Conservation (phyloP, 2,329 filamentous ascomycete species). For the Claviceps arundinis region DNA sequence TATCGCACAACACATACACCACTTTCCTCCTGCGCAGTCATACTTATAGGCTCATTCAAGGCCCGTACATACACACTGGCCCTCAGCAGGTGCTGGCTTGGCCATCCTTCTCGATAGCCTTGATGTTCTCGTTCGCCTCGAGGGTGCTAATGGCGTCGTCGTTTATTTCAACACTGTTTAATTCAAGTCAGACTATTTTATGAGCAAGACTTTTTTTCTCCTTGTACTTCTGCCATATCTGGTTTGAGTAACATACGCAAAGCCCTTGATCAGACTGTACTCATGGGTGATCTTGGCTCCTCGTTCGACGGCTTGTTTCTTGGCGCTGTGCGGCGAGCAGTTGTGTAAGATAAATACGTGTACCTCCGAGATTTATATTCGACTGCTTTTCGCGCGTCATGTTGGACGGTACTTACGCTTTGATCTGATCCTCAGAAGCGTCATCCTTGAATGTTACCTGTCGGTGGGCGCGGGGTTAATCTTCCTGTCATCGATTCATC, state of each 20-base stretch:
- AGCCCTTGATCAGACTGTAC: slow-evolving; percentile 81
- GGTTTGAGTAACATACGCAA: slow-evolving; percentile 52
- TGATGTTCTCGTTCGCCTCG: slow-evolving; percentile 55
- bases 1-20: too few relatives aligned
- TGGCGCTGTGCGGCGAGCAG: slow-evolving; percentile 40
- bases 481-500: neutral
- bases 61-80: too few relatives aligned
- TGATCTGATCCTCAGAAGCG: slow-evolving; percentile 51
- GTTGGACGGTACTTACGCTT: slow-evolving; percentile 36
- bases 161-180: slow-evolving; percentile 57
- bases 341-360: neutral
- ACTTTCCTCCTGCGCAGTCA: too few relatives aligned
- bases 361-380: neutral
- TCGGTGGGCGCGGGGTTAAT: neutral
- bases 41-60: too few relatives aligned
- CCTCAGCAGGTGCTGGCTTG: slow-evolving; percentile 57
- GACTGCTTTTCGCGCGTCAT: neutral
- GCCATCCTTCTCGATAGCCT: slow-evolving; percentile 60
- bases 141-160: slow-evolving; percentile 54
- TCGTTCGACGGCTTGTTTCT: slow-evolving; percentile 58
- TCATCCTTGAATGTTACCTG: slow-evolving; percentile 72
- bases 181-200: neutral
- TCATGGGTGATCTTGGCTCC: slow-evolving; percentile 78
- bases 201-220: neutral
- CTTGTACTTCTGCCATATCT: neutral